Base-by-base conservation (phyloP, 1,139 yeast species). In the Magnusiomyces paraingens region DNA sequence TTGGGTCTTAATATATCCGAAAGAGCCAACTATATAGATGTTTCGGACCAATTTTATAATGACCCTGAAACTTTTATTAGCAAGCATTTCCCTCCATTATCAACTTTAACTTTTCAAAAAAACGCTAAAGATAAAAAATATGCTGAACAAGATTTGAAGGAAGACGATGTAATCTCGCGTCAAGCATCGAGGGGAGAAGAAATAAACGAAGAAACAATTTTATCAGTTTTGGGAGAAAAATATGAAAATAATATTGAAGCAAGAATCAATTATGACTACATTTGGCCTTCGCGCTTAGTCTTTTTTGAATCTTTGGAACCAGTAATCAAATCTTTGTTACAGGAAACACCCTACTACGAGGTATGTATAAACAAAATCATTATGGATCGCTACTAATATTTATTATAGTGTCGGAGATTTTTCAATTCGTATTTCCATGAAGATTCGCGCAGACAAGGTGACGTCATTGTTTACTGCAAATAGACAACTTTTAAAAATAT, bases 381-480 rank as follows among this genome's bases (percentile, higher is more conserved):
- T 26, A 29, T 44, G 43, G 20, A 35, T 35, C 32, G 40, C 49
- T 18, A 51, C 57, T 50, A 57, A 59, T 35, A 18, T 29, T 26
- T 48, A 11, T 39, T 21, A n/a, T 36, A 52, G 49, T 55, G 73
- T 47, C 66, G 69, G 8, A 73, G 91, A 40, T 76, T 86, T 56
- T 91, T 88, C 74, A 93, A 93, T 62, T 80, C 90, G 45, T 79
- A 81, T 55, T 80, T 83, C 66, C 98, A 91, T 68, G 95, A 97
- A 86, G 99, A 94, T 66, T 64, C 71, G 49, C 75, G 98, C 57
- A 75, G 99, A 57, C 63, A 66, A 1, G 99, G 99, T 1, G 93
- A 89, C 64, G 73, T 91, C 1, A 70, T 89, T 5, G 80, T 90
- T 1, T 86, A 80, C 61, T 69, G 74, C 50, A 68, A 65, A 55